These are phyloP conservation scores for Dalbergia oliveri DNA, from an alignment of 306 rosid species.

Conservation along the genomic window DNA sequence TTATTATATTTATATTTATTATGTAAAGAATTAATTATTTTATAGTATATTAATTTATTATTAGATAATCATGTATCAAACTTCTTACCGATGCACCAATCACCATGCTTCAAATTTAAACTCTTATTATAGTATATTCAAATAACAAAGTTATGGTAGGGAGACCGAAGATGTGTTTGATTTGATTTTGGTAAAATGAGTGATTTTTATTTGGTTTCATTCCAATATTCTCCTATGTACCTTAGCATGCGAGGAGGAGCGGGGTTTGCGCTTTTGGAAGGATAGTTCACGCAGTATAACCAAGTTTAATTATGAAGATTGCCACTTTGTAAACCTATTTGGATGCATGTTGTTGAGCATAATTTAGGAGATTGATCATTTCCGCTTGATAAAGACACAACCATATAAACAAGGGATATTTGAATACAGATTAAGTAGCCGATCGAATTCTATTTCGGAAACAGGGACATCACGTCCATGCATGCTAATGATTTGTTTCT, in stretches of 20 bases:
- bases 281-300: slow-evolving; percentile 7
- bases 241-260: not conserved
- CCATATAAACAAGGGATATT: slow-evolving; percentile 36
- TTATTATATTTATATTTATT: too few species aligned
- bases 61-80: too few species aligned
- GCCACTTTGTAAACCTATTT: slow-evolving; percentile 37
- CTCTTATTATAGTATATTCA: not conserved
- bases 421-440: slow-evolving; percentile 21
- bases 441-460: slow-evolving; percentile 13
- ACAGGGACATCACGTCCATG: slow-evolving; percentile 38
- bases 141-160: not conserved
- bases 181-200: slow-evolving; percentile 13
- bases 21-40: too few species aligned
- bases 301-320: slow-evolving; percentile 42
- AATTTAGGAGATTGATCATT: slow-evolving; percentile 26
- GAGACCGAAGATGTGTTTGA: not conserved
- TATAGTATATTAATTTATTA: too few species aligned
- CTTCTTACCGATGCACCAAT: not conserved
- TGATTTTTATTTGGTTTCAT: slow-evolving; percentile 28
- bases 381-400: slow-evolving; percentile 44
- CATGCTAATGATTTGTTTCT: slow-evolving; percentile 30
- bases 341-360: slow-evolving; percentile 28
- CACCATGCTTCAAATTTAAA: not conserved
- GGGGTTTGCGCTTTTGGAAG: slow-evolving; percentile 31
- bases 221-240: not conserved